Evolutionary conservation across 768 basidiomycete species (phyloP), one percentile per base, ranked within the genome.

Genomic region (Termitomyces sp.): DNA sequence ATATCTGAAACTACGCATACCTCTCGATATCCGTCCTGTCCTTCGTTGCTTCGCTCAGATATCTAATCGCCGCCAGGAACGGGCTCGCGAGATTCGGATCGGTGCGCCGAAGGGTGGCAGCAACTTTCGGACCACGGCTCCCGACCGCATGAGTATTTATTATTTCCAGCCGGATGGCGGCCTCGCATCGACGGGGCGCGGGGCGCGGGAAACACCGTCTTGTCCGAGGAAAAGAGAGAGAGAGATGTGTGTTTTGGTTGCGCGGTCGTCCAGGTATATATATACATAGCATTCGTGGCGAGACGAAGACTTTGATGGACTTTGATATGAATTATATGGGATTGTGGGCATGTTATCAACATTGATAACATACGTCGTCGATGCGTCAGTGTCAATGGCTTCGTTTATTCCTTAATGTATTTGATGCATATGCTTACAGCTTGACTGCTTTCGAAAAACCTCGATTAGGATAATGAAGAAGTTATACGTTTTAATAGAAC

Each of bases 41-140:
- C 38, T 37, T 53, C 42, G 30, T 33, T 26, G 42, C 53, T 43
- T 53, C 56, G 50, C 44, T 52, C 19, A 45, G 50, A 47, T 38
- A 57, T 57, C 56, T 53, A 53, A 57, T 57, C 45, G 21, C 44
- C 56, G 50, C 17, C 50, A 53, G 44, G 56, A 47, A 57, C 56
- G 28, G 37, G 33, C 30, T 14, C 35, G 23, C 23, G 48, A 37
- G 19, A 31, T 49, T 49, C 48, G 33, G 48, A 49, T 49, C 48
- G 33, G 33, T 9, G 33, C 47, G 33, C 48, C 48, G 48, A 37
- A 49, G 15, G 14, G 14, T 19, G 41, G 2, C 7, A 0, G 0
- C 31, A 33, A 7, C 15, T 42, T 31, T 19, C n/a, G 43, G 21
- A 44, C 43, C 43, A 44, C 21, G 21, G 21, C 43, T 14, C 21